These are phyloP conservation scores for Fagopyrum homotropicum DNA, from an alignment of 148 eudicot species.

Conservation along the genomic window DNA sequence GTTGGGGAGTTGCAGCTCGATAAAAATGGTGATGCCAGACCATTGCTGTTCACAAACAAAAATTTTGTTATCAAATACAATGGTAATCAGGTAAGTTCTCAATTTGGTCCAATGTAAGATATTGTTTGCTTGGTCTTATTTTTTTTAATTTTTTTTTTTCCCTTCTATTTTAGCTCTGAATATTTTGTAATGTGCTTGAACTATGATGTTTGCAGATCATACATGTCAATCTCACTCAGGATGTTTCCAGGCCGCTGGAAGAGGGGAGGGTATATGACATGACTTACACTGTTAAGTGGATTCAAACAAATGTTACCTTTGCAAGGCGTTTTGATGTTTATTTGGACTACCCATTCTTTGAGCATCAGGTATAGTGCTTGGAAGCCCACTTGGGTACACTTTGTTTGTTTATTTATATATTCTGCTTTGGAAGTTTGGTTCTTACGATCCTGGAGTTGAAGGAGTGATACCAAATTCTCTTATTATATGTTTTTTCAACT, in stretches of 20 bases:
- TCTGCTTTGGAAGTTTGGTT: not conserved
- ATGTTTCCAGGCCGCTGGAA: conserved; percentile 71
- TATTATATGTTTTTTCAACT: not conserved
- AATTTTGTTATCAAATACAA: conserved; percentile 60
- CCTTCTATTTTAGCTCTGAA: not conserved
- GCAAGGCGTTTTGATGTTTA: conserved; percentile 95
- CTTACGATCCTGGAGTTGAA: not conserved
- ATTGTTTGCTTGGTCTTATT: not conserved
- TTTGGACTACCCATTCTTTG: conserved; percentile 94
- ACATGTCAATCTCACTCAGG: conserved; percentile 94
- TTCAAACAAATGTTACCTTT: conserved; percentile 55
- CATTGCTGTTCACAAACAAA: conserved; percentile 69
- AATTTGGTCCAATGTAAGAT: not conserved
- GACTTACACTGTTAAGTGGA: conserved; percentile 91
- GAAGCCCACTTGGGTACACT: not conserved
- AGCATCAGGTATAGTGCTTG: conserved; percentile 67
- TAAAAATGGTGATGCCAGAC: conserved; percentile 61
- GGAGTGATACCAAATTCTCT: not conserved
- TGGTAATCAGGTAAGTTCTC: conserved; percentile 54
- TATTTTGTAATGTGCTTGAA: conserved; percentile 24
- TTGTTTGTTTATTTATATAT: not conserved
- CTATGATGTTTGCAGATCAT: conserved; percentile 60
- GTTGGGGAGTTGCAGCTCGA: conserved; percentile 81
- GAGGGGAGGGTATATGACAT: conserved; percentile 65
- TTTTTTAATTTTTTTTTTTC: not conserved